phyloP scores from a whole-genome alignment of 2,329 filamentous ascomycete genomes.

The Chrysosporium keratinophilum region DNA sequence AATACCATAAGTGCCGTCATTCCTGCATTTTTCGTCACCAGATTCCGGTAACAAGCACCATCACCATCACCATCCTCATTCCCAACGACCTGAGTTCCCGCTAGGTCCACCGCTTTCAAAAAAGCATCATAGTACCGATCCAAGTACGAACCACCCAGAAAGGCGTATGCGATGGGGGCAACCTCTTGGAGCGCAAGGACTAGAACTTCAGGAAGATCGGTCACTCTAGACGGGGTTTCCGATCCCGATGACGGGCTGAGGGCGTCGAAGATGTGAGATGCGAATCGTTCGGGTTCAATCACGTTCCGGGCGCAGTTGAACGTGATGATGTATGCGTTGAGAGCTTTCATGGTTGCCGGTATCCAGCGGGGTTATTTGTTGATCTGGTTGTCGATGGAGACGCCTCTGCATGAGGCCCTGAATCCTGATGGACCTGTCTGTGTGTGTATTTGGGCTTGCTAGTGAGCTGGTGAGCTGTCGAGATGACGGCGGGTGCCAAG shows the following conservation, averaged over 20 bases:
- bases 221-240: conserved; percentile 24
- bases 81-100: conserved; percentile 26
- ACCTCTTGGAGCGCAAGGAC: conserved; percentile 74
- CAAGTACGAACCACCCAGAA: conserved; percentile 74
- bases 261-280: conserved; percentile 55
- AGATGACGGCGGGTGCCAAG: too few relatives aligned
- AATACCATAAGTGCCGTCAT: conserved; percentile 88
- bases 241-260: conserved; percentile 41
- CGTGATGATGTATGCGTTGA: conserved; percentile 56
- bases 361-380: not conserved
- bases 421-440: too few relatives aligned
- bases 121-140: conserved; percentile 65
- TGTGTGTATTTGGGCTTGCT: too few relatives aligned
- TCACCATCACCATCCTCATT: conserved; percentile 19
- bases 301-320: conserved; percentile 75
- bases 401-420: not conserved
- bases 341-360: not conserved
- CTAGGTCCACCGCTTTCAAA: conserved; percentile 59
- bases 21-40: conserved; percentile 65
- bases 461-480: too few relatives aligned
- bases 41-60: conserved; percentile 52
- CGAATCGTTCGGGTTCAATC: conserved; percentile 61
- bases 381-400: not conserved
- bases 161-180: conserved; percentile 70
- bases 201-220: conserved; percentile 55